Base-by-base conservation (phyloP, 352 stramenopile genomes). In the Pythium folliculosum region DNA sequence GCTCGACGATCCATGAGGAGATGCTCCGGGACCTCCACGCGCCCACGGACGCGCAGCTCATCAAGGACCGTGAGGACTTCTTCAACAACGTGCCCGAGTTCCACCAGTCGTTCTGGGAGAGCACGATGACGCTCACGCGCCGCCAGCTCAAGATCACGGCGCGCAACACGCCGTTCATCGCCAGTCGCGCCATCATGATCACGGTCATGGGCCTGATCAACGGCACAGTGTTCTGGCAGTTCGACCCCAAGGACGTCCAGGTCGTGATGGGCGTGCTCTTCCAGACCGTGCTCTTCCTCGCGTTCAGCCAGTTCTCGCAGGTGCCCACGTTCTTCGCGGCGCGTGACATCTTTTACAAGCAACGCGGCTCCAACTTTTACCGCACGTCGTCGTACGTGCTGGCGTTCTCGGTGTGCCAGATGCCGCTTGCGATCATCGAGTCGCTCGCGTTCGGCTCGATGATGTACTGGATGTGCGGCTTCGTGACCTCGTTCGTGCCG, bases 11-110 rank as follows among this genome's bases (percentile, higher is more conserved):
- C 48, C 63, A 77, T 45, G 54, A 66, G 4, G 54, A 51, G 1
- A 77, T 67, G 57, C 37, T 73, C 19, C 37, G 43, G 2, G 48
- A 70, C 25, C 88, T 94, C 17, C 91, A 91, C 38, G 76, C 79
- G 19, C 72, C 96, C 10, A 97, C 97, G 70, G 93, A 98, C 70
- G 79, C 97, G 30, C 59, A 97, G 12, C 84, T 97, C 22, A 35
- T 98, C 22, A 63, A 97, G 17, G 83, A 90, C 71, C 70, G 89
- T 23, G 91, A 67, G 27, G 62, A 71, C 21, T 71, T 67, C 44
- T 61, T 74, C 27, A 48, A 71, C 17, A 66, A 69, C 51, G 63
- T 61, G 25, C 72, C 66, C 22, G 66, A 72, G 40, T 72, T 72
- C 48, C 59, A 68, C 44, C 66, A 69, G 59, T 65, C 61, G 37